Base-by-base conservation (phyloP, 768 basidiomycete genomes). In the Suillus placidus region DNA sequence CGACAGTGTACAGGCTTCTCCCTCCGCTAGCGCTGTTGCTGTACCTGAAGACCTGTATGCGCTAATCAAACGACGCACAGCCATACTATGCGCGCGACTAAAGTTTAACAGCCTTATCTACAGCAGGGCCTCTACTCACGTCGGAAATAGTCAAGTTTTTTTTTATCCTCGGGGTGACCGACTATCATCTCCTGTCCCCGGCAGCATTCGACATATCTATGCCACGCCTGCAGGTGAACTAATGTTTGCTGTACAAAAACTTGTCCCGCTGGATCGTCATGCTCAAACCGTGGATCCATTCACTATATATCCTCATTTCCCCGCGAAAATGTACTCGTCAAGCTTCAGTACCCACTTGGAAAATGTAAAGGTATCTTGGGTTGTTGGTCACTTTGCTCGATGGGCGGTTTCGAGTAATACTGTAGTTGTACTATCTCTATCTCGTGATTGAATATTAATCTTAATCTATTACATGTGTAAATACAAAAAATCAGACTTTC, bases 191-290 rank as follows among this genome's bases (percentile, higher is more conserved):
- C 60, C 55, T 35, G 62, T 56, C 3, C 65, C 61, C 2, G 9
- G 23, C n/a, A 57, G 66, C 26, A 67, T 64, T 2, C 43, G 30
- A n/a, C 63, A 64, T 2, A 67, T 67, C 13, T 51, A n/a, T 55
- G 12, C 63, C 26, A 43, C 16, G 35, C 42, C 54, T 14, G 2
- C 16, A 2, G 10, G 63, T 55, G 3, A 35, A 58, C 56, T 67
- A 2, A 38, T 4, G 10, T 68, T 69, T 61, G 67, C 64, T 56
- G 30, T 69, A 2, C 64, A 65, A 6, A n/a, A 49, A 12, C 64
- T 65, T 14, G 38, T 61, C 38, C 45, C 45, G 4, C n/a, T 30
- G 4, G 12, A 7, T 9, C 4, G 3, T 10, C 49, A 51, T 9
- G 49, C 16, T 51, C 42, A 60, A 8, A 6, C 23, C 26, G 12